Conservation (phyloP, 805 yeast species). For the Yueomyces sp. region DNA sequence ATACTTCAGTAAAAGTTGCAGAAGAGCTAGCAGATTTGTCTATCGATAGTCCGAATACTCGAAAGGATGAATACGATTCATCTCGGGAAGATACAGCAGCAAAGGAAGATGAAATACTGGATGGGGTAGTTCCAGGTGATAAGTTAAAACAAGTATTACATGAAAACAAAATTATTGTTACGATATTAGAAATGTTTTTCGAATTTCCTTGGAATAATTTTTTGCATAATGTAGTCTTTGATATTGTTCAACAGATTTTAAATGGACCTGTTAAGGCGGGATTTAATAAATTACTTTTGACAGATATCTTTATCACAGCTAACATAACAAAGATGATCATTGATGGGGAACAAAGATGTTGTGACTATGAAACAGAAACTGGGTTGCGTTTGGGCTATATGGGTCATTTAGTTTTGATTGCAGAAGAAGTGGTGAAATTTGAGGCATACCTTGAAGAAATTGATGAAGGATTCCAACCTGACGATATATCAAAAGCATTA, state of each 20-base stretch:
- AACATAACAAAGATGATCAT: conserved; percentile 51
- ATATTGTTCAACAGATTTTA: conserved; percentile 67
- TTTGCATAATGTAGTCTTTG: conserved; percentile 76
- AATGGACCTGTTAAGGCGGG: conserved; percentile 64
- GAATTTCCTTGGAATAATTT: conserved; percentile 75
- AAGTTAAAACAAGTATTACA: conserved; percentile 51
- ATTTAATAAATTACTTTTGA: conserved; percentile 49
- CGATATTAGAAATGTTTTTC: conserved; percentile 56
- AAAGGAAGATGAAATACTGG: conserved; percentile 1
- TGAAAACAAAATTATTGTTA: conserved; percentile 47
- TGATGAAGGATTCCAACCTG: conserved; percentile 17
- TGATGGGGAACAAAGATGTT: conserved; percentile 47
- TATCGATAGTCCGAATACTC: neutral
- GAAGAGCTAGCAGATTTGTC: conserved; percentile 1
- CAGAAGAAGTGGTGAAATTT: conserved; percentile 94
- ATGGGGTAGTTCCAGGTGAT: conserved; percentile 50
- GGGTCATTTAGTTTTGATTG: conserved; percentile 88
- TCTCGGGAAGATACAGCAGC: neutral
- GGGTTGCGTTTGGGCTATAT: conserved; percentile 81
- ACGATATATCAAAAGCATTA: conserved; percentile 14
- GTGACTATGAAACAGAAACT: conserved; percentile 43
- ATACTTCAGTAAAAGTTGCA: conserved; percentile 1
- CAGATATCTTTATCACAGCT: conserved; percentile 48
- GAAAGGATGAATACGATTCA: neutral
- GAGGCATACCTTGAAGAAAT: conserved; percentile 30